A percentile compares a stretch with the other conserved stretches of the same genome.
Evolutionary conservation across 1,284 basidiomycete genomes (phyloP).

Genomic region (Moesziomyces sp.): DNA sequence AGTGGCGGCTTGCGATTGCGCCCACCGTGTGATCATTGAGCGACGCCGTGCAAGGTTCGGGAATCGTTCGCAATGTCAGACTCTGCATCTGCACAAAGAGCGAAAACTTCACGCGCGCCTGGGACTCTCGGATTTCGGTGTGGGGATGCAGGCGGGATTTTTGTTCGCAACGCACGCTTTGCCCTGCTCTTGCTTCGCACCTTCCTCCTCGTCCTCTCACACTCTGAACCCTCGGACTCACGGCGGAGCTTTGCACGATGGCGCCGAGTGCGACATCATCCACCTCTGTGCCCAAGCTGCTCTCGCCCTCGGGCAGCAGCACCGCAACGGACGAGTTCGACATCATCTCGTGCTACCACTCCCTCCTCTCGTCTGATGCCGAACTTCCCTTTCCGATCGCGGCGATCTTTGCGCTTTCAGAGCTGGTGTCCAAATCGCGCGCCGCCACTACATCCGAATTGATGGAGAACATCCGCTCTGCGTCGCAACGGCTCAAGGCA

Average conservation of each 20-base stretch:
- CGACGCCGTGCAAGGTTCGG: too few species aligned
- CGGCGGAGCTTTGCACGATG: conserved; percentile 6
- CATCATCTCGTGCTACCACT: conserved; percentile 56
- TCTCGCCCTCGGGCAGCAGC: conserved; percentile 6
- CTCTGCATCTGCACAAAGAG: too few species aligned
- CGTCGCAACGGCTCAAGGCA: conserved; percentile 76
- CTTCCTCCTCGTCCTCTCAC: background rate
- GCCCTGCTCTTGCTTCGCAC: conserved; percentile 7
- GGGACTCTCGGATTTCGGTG: too few species aligned
- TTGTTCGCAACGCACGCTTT: too few species aligned
- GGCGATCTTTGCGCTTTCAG: conserved; percentile 82
- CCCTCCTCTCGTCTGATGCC: conserved; percentile 48
- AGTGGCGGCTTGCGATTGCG: too few species aligned
- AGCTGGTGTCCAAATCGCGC: conserved; percentile 79
- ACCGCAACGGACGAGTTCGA: conserved; percentile 43
- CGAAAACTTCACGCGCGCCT: too few species aligned
- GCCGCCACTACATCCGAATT: conserved; percentile 92
- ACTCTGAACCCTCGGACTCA: too few species aligned
- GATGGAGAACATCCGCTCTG: conserved; percentile 81
- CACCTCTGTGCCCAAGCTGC: conserved; percentile 11
- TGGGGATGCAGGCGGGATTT: too few species aligned
- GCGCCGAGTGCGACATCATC: conserved; percentile 12
- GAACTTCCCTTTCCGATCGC: conserved; percentile 87
- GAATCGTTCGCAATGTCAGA: too few species aligned
- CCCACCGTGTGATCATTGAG: too few species aligned